These are phyloP conservation scores for Phyllosticta citrichinensis DNA, from an alignment of 2,329 filamentous ascomycete species.

Conservation along the genomic window DNA sequence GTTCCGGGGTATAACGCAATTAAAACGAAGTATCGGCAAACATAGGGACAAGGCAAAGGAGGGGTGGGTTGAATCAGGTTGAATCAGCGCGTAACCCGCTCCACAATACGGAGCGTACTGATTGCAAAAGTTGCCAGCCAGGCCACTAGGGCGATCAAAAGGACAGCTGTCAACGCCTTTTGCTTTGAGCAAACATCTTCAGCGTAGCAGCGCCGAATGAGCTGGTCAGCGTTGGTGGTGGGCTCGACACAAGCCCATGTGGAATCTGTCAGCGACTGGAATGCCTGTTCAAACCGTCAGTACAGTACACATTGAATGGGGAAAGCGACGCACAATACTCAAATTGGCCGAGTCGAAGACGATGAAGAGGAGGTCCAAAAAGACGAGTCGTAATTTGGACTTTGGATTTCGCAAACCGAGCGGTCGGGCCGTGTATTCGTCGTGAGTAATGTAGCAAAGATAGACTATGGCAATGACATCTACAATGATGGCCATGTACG, in stretches of 20 bases:
- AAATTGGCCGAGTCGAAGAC: conserved; percentile 94
- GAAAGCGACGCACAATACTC: conserved; percentile 41
- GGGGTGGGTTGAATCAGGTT: too few relatives aligned
- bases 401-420: conserved; percentile 74
- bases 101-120: conserved; percentile 39
- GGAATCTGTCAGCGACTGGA: conserved; percentile 63
- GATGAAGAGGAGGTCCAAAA: conserved; percentile 92
- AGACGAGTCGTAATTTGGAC: conserved; percentile 79
- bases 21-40: conserved; percentile 3
- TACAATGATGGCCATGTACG: conserved; percentile 79
- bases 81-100: conserved; percentile 6
- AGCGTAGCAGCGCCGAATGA: conserved; percentile 19
- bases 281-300: conserved; percentile 41
- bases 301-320: too few relatives aligned
- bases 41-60: not conserved
- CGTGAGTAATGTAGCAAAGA: conserved; percentile 85
- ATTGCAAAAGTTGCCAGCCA: conserved; percentile 87
- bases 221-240: not conserved
- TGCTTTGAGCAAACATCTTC: conserved; percentile 49
- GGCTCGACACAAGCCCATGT: conserved; percentile 40
- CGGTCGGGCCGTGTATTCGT: conserved; percentile 92
- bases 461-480: conserved; percentile 85
- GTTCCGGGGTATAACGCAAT: conserved; percentile 8
- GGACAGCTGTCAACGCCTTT: conserved; percentile 64
- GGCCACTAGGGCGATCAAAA: conserved; percentile 73